phyloP scores from a whole-genome alignment of 495 filamentous ascomycete genomes.

The Talaromyces liani region DNA sequence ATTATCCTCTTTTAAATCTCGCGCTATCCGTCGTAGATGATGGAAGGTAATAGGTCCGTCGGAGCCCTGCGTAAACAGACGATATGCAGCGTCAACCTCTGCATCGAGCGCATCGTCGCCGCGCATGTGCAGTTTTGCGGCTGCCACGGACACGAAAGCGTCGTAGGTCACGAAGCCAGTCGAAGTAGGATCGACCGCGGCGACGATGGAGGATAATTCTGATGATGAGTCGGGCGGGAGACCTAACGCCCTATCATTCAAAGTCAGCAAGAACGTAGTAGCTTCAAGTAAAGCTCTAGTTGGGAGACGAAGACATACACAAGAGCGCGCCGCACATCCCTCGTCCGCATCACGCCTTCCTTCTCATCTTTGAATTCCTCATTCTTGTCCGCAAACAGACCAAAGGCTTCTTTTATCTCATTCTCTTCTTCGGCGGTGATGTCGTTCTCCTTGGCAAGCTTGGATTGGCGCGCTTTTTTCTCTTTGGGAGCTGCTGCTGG shows the following conservation, averaged over 20 bases:
- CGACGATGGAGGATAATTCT: constrained; percentile 67
- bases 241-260: constrained; percentile 56
- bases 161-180: constrained; percentile 69
- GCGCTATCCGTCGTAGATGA: constrained; percentile 72
- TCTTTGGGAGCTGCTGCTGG: constrained; percentile 16
- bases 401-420: constrained; percentile 86
- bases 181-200: constrained; percentile 72
- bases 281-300: not conserved
- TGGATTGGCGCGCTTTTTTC: constrained; percentile 57
- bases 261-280: not conserved
- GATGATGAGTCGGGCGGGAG: constrained; percentile 52
- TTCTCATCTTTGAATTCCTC: constrained; percentile 60
- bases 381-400: constrained; percentile 56
- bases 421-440: constrained; percentile 75
- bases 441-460: constrained; percentile 82
- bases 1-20: constrained; percentile 65
- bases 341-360: constrained; percentile 64
- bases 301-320: constrained; percentile 44
- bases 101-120: constrained; percentile 46
- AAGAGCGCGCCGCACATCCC: constrained; percentile 74
- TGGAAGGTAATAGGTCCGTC: constrained; percentile 59
- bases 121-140: constrained; percentile 62
- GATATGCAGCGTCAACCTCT: constrained; percentile 75
- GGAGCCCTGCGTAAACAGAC: constrained; percentile 58
- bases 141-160: constrained; percentile 76